phyloP scores from a whole-genome alignment of 1,284 basidiomycete species.

The Apiotrichum sp. region DNA sequence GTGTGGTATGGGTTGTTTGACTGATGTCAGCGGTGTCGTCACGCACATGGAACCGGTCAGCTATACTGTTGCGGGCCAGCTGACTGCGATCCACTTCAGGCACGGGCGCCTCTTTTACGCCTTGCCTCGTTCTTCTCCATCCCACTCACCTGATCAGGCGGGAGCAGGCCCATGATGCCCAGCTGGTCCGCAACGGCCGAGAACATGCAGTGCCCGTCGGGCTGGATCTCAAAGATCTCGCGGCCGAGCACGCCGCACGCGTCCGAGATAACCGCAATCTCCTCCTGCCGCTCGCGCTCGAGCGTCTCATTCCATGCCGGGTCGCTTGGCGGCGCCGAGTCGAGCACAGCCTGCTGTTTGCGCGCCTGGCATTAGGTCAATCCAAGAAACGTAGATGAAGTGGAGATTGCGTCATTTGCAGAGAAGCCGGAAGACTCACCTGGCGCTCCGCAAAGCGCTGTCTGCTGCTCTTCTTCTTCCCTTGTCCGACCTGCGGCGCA shows the following conservation, averaged over 20 bases:
- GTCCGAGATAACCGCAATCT: constrained; percentile 62
- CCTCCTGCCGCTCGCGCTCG: constrained; percentile 63
- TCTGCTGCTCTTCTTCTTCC: constrained; percentile 59
- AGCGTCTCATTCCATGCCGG: constrained; percentile 60
- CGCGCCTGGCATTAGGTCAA: constrained; percentile 55
- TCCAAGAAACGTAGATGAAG: no score
- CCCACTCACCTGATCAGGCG: constrained; percentile 26
- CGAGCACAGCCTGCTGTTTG: constrained; percentile 64
- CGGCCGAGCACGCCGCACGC: constrained; percentile 64
- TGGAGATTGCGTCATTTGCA: background rate
- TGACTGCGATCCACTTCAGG: no score
- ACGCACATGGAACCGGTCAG: background rate
- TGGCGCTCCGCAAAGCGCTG: constrained; percentile 69
- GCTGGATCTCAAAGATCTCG: constrained; percentile 74
- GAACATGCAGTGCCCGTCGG: constrained; percentile 93
- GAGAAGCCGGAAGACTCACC: constrained; percentile 49
- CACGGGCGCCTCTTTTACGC: no score
- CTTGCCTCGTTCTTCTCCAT: no score
- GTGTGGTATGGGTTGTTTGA: constrained; percentile 43
- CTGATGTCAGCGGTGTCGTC: constrained; percentile 7
- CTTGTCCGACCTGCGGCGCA: background rate
- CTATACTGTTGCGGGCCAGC: no score
- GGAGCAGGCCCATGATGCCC: constrained; percentile 36
- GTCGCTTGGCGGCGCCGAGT: constrained; percentile 57
- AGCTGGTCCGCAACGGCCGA: constrained; percentile 81